Percentiles rank a stretch among this genome's conserved stretches.
Evolutionary conservation across 208 protist genomes (phyloP).

Genomic region (Acanthamoeba sp.): DNA sequence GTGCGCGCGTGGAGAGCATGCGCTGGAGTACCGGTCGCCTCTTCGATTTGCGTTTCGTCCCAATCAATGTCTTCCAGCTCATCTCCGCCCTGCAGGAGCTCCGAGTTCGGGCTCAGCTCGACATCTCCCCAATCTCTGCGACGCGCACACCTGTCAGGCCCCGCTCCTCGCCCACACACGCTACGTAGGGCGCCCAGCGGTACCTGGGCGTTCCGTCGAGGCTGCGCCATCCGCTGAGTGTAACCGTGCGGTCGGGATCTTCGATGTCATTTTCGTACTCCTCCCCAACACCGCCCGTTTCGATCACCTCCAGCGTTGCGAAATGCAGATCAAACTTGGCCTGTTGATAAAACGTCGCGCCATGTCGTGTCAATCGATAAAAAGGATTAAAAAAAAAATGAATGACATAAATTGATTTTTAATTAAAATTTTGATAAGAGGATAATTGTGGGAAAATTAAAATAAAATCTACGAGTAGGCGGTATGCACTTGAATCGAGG

Average conservation of each 20-base stretch:
- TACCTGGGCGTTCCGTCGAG: background rate
- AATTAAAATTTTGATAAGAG: too few species aligned
- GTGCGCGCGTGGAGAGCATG: too few species aligned
- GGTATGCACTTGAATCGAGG: too few species aligned
- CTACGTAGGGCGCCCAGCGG: too few species aligned
- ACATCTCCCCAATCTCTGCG: too few species aligned
- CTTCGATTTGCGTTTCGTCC: background rate
- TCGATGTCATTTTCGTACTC: background rate
- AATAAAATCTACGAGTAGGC: too few species aligned
- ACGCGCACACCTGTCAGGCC: background rate
- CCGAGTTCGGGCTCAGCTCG: background rate
- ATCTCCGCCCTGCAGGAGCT: background rate
- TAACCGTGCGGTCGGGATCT: background rate
- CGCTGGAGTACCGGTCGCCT: conserved; percentile 2
- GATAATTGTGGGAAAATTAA: too few species aligned
- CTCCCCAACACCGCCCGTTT: background rate
- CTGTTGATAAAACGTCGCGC: too few species aligned
- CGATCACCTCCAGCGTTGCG: background rate
- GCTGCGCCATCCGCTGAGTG: background rate
- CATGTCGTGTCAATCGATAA: too few species aligned
- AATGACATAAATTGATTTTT: background rate
- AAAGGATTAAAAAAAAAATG: too few species aligned
- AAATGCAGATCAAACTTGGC: background rate
- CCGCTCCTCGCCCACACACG: background rate
- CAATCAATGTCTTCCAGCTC: background rate